These are phyloP conservation scores for Neurospora sublineolata DNA, from an alignment of 495 filamentous ascomycete species.

Conservation along the genomic window DNA sequence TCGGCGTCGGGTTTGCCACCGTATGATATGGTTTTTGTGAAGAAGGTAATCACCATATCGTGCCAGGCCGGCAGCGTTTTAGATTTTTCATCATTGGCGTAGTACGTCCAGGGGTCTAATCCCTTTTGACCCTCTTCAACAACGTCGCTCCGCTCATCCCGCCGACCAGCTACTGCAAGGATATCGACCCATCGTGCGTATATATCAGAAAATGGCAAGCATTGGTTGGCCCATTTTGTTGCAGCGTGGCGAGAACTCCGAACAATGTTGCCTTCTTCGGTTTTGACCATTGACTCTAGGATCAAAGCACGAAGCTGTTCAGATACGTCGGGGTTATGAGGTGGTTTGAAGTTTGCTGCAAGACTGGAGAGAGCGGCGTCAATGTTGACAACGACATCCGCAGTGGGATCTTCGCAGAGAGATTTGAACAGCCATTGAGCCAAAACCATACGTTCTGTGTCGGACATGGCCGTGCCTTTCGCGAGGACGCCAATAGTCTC, in stretches of 20 bases:
- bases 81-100: constrained; percentile 24
- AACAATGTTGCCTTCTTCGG: constrained; percentile 40
- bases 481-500: constrained; percentile 77
- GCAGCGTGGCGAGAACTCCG: constrained; percentile 68
- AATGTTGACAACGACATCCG: constrained; percentile 70
- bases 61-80: constrained; percentile 35
- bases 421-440: constrained; percentile 72
- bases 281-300: constrained; percentile 51
- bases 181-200: constrained; percentile 80
- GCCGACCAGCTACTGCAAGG: constrained; percentile 55
- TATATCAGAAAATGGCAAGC: constrained; percentile 66
- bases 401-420: constrained; percentile 66
- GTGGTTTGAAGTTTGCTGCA: constrained; percentile 36
- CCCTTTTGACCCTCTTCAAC: constrained; percentile 85
- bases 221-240: constrained; percentile 86
- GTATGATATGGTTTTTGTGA: constrained; percentile 24
- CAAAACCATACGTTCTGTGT: constrained; percentile 43
- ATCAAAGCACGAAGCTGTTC: constrained; percentile 41
- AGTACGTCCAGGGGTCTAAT: constrained; percentile 47
- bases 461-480: constrained; percentile 35
- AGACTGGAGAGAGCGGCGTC: constrained; percentile 80
- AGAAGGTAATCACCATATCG: constrained; percentile 33
- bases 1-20: neutral
- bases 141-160: constrained; percentile 62
- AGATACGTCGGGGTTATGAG: constrained; percentile 23